A percentile compares a stretch with the other conserved stretches of the same genome.
These are phyloP conservation scores for Serendipita sp. DNA, from an alignment of 768 basidiomycete genomes.

Conservation along the genomic window DNA sequence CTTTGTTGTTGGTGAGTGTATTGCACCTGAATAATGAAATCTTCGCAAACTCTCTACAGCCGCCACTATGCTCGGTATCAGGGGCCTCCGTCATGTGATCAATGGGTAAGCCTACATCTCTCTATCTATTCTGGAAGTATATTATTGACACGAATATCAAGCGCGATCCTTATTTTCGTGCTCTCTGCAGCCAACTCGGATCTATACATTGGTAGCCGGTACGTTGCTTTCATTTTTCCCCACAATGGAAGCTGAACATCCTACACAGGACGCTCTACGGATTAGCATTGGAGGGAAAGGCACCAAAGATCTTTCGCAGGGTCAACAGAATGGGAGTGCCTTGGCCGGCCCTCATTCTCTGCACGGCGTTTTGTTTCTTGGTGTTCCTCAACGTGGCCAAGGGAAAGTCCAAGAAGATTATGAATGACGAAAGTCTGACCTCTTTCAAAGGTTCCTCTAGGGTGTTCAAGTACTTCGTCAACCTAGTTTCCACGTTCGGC, in stretches of 20 bases:
- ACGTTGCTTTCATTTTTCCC: not conserved
- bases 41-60: constrained; percentile 15
- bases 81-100: constrained; percentile 45
- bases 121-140: constrained; percentile 5
- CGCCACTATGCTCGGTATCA: constrained; percentile 36
- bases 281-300: constrained; percentile 32
- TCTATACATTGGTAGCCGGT: constrained; percentile 28
- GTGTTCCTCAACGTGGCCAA: constrained; percentile 42
- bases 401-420: constrained; percentile 35
- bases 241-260: not conserved
- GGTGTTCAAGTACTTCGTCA: constrained; percentile 27
- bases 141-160: constrained; percentile 11
- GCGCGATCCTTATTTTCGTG: constrained; percentile 47
- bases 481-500: constrained; percentile 28
- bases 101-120: constrained; percentile 20
- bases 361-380: constrained; percentile 38
- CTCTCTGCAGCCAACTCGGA: constrained; percentile 40
- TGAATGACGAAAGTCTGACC: not conserved
- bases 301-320: constrained; percentile 27
- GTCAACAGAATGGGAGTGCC: constrained; percentile 19
- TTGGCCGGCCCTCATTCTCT: constrained; percentile 32
- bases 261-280: constrained; percentile 28
- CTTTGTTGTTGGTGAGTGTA: constrained; percentile 29
- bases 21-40: not conserved
- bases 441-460: not conserved